Evolutionary conservation across 1,284 basidiomycete species (phyloP).

Genomic region (Ceratobasidium sp.): DNA sequence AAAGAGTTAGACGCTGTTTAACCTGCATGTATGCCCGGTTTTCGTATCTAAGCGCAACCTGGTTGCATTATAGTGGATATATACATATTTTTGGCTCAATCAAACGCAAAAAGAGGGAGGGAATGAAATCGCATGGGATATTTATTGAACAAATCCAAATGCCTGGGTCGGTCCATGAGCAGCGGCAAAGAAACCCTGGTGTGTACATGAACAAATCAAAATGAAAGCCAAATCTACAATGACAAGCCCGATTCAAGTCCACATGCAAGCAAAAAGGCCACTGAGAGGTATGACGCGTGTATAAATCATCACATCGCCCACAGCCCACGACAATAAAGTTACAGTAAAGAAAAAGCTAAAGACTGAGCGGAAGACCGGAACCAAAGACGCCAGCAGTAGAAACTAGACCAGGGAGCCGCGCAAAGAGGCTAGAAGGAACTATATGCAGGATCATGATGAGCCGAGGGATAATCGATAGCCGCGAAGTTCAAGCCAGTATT

Average conservation of each 20-base stretch:
- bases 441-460: slow-evolving; percentile 30
- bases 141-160: slow-evolving; percentile 33
- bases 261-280: slow-evolving; percentile 21
- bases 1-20: slow-evolving; percentile 5
- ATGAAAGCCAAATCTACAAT: slow-evolving; percentile 26
- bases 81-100: slow-evolving; percentile 26
- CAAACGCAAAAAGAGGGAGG: neutral
- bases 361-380: neutral
- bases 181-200: slow-evolving; percentile 18
- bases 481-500: slow-evolving; percentile 22
- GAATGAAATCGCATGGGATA: slow-evolving; percentile 34
- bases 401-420: slow-evolving; percentile 6
- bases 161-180: slow-evolving; percentile 23
- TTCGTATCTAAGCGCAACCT: neutral
- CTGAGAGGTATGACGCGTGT: slow-evolving; percentile 29
- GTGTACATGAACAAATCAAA: slow-evolving; percentile 32
- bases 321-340: slow-evolving; percentile 39
- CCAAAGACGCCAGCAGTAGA: neutral
- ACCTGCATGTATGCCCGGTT: slow-evolving; percentile 22
- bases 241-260: slow-evolving; percentile 12
- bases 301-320: slow-evolving; percentile 35
- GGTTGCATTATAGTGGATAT: slow-evolving; percentile 31
- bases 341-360: slow-evolving; percentile 13
- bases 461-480: slow-evolving; percentile 38
- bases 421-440: slow-evolving; percentile 8